Evolutionary conservation across 2,329 filamentous ascomycete species (phyloP), one percentile per base, ranked within the genome.

Genomic region (Juglanconis oblonga): DNA sequence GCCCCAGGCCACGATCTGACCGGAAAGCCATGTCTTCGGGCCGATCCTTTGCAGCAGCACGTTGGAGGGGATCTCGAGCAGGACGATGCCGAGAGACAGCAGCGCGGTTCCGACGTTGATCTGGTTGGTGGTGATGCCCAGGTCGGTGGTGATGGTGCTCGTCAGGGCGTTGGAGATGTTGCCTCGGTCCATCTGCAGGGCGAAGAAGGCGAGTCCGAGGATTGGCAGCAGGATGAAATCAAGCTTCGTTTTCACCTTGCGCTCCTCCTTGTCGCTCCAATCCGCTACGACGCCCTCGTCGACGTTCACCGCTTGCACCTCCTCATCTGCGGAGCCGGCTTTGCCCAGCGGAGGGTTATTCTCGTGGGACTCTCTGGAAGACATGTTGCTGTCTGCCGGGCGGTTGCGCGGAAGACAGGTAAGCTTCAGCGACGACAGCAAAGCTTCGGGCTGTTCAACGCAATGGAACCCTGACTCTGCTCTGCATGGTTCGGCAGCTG

Each of bases 81-180:
- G 65, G 3, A 81, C 77, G 42, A 81, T 81, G 3, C 78, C 78
- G 1, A 79, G 72, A 0, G 79, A 81, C 1, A 83, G 71, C 59
- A 84, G 71, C 55, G 79, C 79, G 13, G 79, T 75, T 0, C 81
- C 80, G 11, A 82, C 69, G 52, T 83, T 83, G 68, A 82, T 77
- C 62, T 83, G 76, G 60, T 82, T 77, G 5, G 80, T 79, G 3
- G 74, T 76, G 62, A 84, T 76, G 14, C 73, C 70, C 24, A 84
- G 74, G 64, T 84, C 81, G 24, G 74, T 67, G 49, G 81, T 76
- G 64, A 84, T 80, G 13, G 70, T 74, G 32, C 73, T 74, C 6
- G 80, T 82, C 49, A 82, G 67, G 31, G 79, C 80, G 45, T 79
- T 80, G 58, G 75, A 70, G 73, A 82, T 71, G 59, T 73, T 73